Evolutionary conservation across 176 grass and related monocot species (phyloP).

Genomic region (Musa troglodytarum): DNA sequence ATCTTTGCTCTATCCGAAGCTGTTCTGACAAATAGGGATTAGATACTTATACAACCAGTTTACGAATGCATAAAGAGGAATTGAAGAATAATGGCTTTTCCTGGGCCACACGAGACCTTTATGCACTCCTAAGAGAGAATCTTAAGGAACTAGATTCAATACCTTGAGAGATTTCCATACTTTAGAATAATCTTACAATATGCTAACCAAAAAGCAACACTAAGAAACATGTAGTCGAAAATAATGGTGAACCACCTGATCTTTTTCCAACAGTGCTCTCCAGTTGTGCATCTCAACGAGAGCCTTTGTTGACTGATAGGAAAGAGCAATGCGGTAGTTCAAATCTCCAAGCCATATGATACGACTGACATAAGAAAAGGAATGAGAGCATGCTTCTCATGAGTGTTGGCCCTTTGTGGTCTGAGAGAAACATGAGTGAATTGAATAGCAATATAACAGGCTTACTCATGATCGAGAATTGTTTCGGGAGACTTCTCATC

Average conservation of each 20-base stretch:
- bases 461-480: conserved; percentile 89
- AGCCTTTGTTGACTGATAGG: conserved; percentile 71
- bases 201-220: conserved; percentile 2
- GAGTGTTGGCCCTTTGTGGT: neutral
- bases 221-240: conserved; percentile 1
- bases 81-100: neutral
- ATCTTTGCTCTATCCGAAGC: conserved; percentile 76
- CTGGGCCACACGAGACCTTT: neutral
- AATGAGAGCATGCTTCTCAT: conserved; percentile 1
- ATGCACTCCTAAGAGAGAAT: neutral
- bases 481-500: conserved; percentile 74
- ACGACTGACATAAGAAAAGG: conserved; percentile 46
- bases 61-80: conserved; percentile 2
- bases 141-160: conserved; percentile 11
- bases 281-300: conserved; percentile 93
- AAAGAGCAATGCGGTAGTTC: conserved; percentile 94
- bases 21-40: conserved; percentile 30
- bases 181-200: neutral
- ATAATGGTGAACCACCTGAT: conserved; percentile 53
- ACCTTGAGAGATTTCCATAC: neutral
- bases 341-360: conserved; percentile 98
- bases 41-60: neutral
- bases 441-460: neutral
- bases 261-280: conserved; percentile 88
- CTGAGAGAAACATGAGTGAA: conserved; percentile 4